Conservation (phyloP, 345 rosid genomes). For the Linum tenue region DNA sequence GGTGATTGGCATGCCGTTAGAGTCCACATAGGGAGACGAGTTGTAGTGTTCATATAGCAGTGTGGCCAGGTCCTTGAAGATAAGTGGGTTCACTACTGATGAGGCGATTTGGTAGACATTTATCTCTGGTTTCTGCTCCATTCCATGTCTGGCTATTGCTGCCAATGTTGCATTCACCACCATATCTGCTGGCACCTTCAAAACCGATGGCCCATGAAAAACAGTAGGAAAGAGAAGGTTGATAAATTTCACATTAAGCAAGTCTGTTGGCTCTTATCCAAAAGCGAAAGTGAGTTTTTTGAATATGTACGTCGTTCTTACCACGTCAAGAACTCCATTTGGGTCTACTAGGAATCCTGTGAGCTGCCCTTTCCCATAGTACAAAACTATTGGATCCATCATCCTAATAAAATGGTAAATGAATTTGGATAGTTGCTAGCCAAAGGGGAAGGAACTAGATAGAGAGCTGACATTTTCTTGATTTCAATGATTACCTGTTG, state of each 20-base stretch:
- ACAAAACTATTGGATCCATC: slow-evolving; percentile 56
- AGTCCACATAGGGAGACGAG: slow-evolving; percentile 56
- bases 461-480: background rate
- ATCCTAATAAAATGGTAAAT: slow-evolving; percentile 36
- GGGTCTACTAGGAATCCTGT: slow-evolving; percentile 81
- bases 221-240: background rate
- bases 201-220: background rate
- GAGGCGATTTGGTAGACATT: slow-evolving; percentile 84
- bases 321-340: slow-evolving; percentile 84
- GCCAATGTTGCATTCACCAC: slow-evolving; percentile 85
- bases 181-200: slow-evolving; percentile 71
- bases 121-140: slow-evolving; percentile 46
- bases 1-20: slow-evolving; percentile 58
- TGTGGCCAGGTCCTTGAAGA: slow-evolving; percentile 50
- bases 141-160: slow-evolving; percentile 75
- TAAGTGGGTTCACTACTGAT: slow-evolving; percentile 72
- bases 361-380: slow-evolving; percentile 92
- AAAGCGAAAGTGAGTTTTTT: no score
- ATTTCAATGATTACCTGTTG: slow-evolving; percentile 41
- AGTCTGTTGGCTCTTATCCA: background rate
- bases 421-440: background rate
- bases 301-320: slow-evolving; percentile 16
- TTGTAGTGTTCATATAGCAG: slow-evolving; percentile 67
- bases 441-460: background rate
- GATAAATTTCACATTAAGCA: background rate